These are phyloP conservation scores for Smallanthus sonchifolius DNA, from an alignment of 129 eudicot genomes.

Conservation along the genomic window DNA sequence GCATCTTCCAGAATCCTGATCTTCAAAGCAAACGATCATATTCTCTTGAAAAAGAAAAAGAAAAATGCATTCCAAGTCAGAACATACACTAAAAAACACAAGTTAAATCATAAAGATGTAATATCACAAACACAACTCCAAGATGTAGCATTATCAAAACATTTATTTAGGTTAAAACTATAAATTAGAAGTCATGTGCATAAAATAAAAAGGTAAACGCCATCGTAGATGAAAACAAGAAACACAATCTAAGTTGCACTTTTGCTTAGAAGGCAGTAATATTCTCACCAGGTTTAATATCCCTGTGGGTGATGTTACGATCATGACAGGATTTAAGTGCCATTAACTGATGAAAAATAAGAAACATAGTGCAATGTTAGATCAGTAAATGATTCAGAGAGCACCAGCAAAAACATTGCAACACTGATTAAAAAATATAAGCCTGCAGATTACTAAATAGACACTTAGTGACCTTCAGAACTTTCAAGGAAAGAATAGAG, in stretches of 20 bases:
- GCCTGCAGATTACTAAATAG: constrained; percentile 11
- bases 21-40: constrained; percentile 96
- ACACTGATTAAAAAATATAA: not conserved
- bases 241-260: constrained; percentile 21
- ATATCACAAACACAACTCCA: constrained; percentile 4
- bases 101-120: constrained; percentile 11
- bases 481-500: not conserved
- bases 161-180: not conserved
- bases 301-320: constrained; percentile 95
- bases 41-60: constrained; percentile 55
- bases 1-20: constrained; percentile 79
- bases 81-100: not conserved
- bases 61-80: constrained; percentile 7
- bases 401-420: not conserved
- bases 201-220: not conserved
- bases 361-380: not conserved
- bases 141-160: constrained; percentile 5
- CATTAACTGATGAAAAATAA: constrained; percentile 49
- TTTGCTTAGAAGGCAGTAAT: not conserved
- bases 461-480: not conserved
- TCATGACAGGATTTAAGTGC: constrained; percentile 92
- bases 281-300: constrained; percentile 96
- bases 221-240: not conserved
- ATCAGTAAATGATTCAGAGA: not conserved
- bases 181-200: not conserved